Percentiles rank a stretch among this genome's conserved stretches.
Conservation (phyloP, 2,329 filamentous ascomycete species). For the Paecilomyces sp. region DNA sequence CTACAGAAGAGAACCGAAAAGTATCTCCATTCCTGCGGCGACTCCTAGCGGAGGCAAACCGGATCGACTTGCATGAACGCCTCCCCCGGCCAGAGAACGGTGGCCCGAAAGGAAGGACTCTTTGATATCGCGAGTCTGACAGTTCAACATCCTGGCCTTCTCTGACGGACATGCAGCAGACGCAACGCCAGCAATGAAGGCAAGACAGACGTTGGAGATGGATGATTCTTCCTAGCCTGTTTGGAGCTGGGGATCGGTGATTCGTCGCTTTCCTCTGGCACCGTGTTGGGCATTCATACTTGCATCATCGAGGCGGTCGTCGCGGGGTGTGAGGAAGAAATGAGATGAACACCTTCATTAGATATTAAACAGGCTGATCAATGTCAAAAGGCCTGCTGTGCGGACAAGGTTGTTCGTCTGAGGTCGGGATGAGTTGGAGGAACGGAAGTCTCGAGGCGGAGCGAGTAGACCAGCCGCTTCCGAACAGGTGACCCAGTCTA, state of each 20-base stretch:
- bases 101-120: neutral
- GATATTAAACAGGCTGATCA: neutral
- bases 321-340: neutral
- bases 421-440: neutral
- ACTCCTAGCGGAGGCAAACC: constrained; percentile 10
- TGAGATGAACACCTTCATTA: neutral
- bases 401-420: neutral
- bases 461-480: neutral
- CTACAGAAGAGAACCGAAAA: neutral
- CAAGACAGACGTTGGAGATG: constrained; percentile 2
- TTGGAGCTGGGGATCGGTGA: constrained; percentile 12
- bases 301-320: constrained; percentile 17
- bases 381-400: neutral
- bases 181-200: constrained; percentile 20
- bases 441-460: neutral
- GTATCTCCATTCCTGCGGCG: neutral
- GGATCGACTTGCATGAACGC: constrained; percentile 23
- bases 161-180: constrained; percentile 17
- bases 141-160: constrained; percentile 5
- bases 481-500: neutral
- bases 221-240: neutral
- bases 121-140: constrained; percentile 4
- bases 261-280: constrained; percentile 27
- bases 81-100: constrained; percentile 6
- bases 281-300: constrained; percentile 36